phyloP scores from a whole-genome alignment of 164 flowering plant genomes.

The Chimonanthus salicifolius region DNA sequence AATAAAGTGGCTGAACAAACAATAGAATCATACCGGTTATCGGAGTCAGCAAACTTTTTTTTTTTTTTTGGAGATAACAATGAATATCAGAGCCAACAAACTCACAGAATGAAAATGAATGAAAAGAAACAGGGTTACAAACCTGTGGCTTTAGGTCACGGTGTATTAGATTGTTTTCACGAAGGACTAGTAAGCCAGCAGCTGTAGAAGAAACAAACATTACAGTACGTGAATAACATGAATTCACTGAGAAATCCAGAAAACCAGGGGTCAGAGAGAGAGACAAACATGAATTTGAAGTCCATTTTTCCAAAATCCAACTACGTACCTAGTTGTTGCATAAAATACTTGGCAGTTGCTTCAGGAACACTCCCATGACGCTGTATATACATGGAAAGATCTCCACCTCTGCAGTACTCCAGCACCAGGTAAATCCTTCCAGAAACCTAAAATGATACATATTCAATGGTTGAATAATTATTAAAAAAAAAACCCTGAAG shows the following conservation, averaged over 20 bases:
- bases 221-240: background rate
- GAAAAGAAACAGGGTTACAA: constrained; percentile 2
- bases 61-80: background rate
- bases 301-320: background rate
- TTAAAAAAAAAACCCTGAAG: background rate
- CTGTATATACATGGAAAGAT: constrained; percentile 77
- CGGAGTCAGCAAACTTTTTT: background rate
- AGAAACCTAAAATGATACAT: constrained; percentile 40
- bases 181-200: constrained; percentile 78
- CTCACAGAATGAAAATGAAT: background rate
- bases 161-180: constrained; percentile 85
- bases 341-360: constrained; percentile 80
- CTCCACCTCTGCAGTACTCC: constrained; percentile 96
- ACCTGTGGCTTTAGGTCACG: constrained; percentile 99
- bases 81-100: too few relatives aligned
- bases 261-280: background rate
- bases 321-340: constrained; percentile 78
- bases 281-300: background rate
- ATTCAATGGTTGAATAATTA: background rate
- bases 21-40: background rate
- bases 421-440: constrained; percentile 83
- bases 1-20: background rate
- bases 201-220: constrained; percentile 38
- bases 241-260: background rate
- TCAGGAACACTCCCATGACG: constrained; percentile 79